phyloP scores from a whole-genome alignment of 371 early-diverging fungal species.

The Batrachochytrium dendrobatidis region DNA sequence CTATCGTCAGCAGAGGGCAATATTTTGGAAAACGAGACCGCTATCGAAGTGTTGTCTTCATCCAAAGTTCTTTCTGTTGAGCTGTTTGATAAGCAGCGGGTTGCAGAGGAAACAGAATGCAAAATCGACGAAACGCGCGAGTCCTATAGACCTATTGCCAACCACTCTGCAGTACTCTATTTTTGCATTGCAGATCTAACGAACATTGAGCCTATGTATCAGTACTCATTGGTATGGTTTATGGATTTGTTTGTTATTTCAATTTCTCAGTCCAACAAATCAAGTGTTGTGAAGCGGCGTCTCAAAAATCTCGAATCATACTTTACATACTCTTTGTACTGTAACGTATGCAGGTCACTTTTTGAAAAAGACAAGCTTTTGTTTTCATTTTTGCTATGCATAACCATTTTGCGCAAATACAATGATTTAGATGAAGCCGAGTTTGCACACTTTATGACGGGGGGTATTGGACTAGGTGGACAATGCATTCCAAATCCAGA shows the following conservation, averaged over 20 bases:
- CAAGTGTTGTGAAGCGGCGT: constrained; percentile 41
- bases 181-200: constrained; percentile 53
- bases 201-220: constrained; percentile 55
- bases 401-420: constrained; percentile 32
- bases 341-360: constrained; percentile 50
- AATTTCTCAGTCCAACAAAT: constrained; percentile 39
- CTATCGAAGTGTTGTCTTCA: constrained; percentile 48
- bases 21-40: constrained; percentile 53
- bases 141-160: constrained; percentile 51
- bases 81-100: constrained; percentile 50
- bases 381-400: constrained; percentile 47
- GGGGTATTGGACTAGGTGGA: constrained; percentile 38
- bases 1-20: constrained; percentile 51
- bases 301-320: constrained; percentile 46
- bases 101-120: constrained; percentile 50
- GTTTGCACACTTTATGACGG: constrained; percentile 39
- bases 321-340: constrained; percentile 51
- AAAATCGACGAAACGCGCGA: constrained; percentile 53
- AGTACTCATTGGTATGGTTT: constrained; percentile 52
- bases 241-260: constrained; percentile 44
- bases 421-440: constrained; percentile 39
- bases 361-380: constrained; percentile 55
- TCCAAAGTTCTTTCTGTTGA: constrained; percentile 47
- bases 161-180: constrained; percentile 43
- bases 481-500: constrained; percentile 38